phyloP scores from a whole-genome alignment of 164 flowering plant genomes.

The Malania oleifera region DNA sequence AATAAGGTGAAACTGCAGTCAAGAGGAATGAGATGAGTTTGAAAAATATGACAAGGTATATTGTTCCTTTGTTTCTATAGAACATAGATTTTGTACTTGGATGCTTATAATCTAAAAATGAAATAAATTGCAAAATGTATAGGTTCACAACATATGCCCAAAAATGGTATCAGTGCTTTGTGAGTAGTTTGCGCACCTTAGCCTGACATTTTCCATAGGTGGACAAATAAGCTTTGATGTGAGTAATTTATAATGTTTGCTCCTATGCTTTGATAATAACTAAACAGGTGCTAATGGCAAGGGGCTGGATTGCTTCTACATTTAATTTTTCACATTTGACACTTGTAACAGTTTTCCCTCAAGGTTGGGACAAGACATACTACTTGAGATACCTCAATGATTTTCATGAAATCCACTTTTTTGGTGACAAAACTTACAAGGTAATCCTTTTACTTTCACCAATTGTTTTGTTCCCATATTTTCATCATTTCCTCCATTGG shows the following conservation, averaged over 20 bases:
- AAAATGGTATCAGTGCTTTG: conserved; percentile 83
- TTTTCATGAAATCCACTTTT: conserved; percentile 89
- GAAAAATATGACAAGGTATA: conserved; percentile 92
- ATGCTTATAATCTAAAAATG: conserved; percentile 3
- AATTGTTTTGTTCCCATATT: neutral
- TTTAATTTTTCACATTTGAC: conserved; percentile 10
- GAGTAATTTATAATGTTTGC: conserved; percentile 23
- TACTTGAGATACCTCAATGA: conserved; percentile 83
- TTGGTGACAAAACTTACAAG: conserved; percentile 98
- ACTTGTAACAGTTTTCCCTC: conserved; percentile 68
- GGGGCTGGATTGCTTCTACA: neutral
- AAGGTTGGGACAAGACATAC: conserved; percentile 98
- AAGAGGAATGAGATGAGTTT: conserved; percentile 92
- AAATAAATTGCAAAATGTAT: conserved; percentile 7
- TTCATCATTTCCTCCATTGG: neutral
- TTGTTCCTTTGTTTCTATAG: neutral
- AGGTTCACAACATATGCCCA: conserved; percentile 82
- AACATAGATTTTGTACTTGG: neutral
- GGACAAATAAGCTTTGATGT: conserved; percentile 99
- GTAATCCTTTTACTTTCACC: conserved; percentile 22
- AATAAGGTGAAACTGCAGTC: conserved; percentile 97
- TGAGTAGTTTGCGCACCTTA: conserved; percentile 84
- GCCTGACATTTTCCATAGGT: conserved; percentile 93
- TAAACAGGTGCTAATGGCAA: neutral
- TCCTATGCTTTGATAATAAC: neutral